Percentiles rank a stretch among this genome's conserved stretches.
phyloP scores from a whole-genome alignment of 2,329 filamentous ascomycete genomes.

The Sclerotinia nivalis region DNA sequence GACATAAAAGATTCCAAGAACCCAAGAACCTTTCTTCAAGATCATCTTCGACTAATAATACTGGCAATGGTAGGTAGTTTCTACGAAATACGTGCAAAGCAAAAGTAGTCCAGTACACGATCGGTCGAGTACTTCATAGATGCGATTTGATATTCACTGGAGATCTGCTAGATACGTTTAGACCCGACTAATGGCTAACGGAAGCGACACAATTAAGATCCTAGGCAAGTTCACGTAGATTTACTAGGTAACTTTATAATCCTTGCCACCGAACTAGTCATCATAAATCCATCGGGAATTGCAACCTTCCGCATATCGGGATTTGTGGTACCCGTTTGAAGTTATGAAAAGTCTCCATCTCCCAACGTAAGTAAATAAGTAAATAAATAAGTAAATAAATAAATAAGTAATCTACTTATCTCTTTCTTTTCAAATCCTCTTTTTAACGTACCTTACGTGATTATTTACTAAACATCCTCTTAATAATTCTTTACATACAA shows the following conservation, averaged over 20 bases:
- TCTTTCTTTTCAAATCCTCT: neutral
- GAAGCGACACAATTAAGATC: neutral
- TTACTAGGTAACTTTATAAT: neutral
- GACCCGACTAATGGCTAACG: neutral
- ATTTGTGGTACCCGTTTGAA: neutral
- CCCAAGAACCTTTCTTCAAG: neutral
- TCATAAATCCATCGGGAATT: neutral
- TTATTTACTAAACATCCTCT: neutral
- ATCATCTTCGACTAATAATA: neutral
- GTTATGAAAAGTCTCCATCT: neutral
- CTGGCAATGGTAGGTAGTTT: too few species aligned
- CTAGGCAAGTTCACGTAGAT: too few species aligned
- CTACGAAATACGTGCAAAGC: too few species aligned
- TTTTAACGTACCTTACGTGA: neutral
- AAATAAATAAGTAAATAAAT: conserved; percentile 1
- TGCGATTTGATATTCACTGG: too few species aligned
- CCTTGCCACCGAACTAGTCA: neutral
- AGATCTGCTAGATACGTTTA: neutral
- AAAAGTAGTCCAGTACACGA: too few species aligned
- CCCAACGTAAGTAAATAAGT: neutral
- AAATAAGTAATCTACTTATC: neutral
- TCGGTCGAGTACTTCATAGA: too few species aligned
- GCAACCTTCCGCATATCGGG: neutral
- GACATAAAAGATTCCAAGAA: neutral
- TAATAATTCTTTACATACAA: neutral